Base-by-base conservation (phyloP, 192 early-diverging fungal genomes). In the Linderina pennispora region DNA sequence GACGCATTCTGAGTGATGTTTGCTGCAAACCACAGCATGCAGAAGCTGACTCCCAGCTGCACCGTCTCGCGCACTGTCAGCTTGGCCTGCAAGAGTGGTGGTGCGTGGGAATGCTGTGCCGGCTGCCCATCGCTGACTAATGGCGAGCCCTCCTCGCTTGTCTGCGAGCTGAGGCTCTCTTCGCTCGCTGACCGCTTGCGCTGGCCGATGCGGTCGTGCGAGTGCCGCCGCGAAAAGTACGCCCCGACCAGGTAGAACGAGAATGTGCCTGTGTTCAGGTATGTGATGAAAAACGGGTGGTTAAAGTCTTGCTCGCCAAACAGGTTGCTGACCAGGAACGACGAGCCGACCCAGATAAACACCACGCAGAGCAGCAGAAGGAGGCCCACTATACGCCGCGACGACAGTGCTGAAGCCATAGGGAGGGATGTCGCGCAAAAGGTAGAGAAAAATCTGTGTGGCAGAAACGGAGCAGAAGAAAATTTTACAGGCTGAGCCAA, bases 1-100 rank as follows among this genome's bases (percentile, higher is more conserved):
- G 83, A 83, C 8, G 82, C 76, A 50, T 88, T 90, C 24, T 76
- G 83, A 2, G 77, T 62, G 63, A 79, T 78, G 54, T 88, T 88
- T 43, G 86, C 88, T 20, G 77, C 75, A 73, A 90, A 90, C 88
- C 88, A 90, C 39, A 88, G 60, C 9, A 85, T 57, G 56, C 86
- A 87, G 51, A 90, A 90, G 0, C 54, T 55, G 21, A 83, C 51
- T 1, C 85, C 79, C 31, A 87, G 69, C 45, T 74, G 50, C 0
- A 80, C 79, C 11, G 78, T 78, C 63, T 85, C 75, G 20, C 59
- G 42, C 20, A 52, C 37, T 0, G 55, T 55, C 34, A 74, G 53
- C 50, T 38, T 53, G 11, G 43, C 31, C 13, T 33, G 31, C 26
- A 36, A 23, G 1, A 37, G 38, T n/a, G n/a, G n/a, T n/a, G n/a